A percentile compares a stretch with the other conserved stretches of the same genome.
phyloP scores from a whole-genome alignment of 192 early-diverging fungal genomes.

The Irineochytrium annulatum region DNA sequence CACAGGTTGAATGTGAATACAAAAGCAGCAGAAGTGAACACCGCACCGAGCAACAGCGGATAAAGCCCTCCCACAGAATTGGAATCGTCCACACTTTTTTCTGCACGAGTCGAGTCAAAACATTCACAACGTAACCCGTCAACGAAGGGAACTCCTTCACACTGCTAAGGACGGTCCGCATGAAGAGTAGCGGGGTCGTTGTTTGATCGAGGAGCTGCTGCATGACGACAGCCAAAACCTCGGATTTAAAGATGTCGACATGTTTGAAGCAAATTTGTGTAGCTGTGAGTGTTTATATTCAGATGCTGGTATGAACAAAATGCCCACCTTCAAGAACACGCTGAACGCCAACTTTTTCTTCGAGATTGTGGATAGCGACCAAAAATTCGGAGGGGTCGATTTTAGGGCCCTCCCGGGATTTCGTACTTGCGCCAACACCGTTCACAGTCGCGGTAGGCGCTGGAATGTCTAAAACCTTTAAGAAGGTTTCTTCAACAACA shows the following conservation, averaged over 20 bases:
- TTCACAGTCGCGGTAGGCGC: not conserved
- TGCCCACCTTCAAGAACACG: conserved; percentile 61
- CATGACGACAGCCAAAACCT: conserved; percentile 64
- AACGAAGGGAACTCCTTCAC: conserved; percentile 62
- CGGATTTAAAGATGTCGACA: conserved; percentile 61
- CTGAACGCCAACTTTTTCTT: conserved; percentile 60
- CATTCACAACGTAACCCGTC: conserved; percentile 50
- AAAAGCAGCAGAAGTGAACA: not conserved
- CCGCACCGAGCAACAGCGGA: conserved; percentile 56
- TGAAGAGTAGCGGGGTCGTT: conserved; percentile 66
- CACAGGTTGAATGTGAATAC: not conserved
- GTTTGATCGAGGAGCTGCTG: conserved; percentile 65
- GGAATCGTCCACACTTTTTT: conserved; percentile 66
- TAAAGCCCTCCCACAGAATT: conserved; percentile 75
- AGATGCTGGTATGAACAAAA: not conserved
- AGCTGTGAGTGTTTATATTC: conserved; percentile 33
- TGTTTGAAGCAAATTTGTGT: conserved; percentile 70
- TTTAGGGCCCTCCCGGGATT: conserved; percentile 15
- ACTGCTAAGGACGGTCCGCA: conserved; percentile 70
- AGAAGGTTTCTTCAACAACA: conserved; percentile 60
- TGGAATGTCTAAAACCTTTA: conserved; percentile 47
- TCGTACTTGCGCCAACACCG: not conserved
- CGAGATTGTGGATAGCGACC: conserved; percentile 65
- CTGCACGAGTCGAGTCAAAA: conserved; percentile 56
- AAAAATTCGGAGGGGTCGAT: conserved; percentile 66